Base-by-base conservation (phyloP, 257 asterid species). In the Solanum chmielewskii region DNA sequence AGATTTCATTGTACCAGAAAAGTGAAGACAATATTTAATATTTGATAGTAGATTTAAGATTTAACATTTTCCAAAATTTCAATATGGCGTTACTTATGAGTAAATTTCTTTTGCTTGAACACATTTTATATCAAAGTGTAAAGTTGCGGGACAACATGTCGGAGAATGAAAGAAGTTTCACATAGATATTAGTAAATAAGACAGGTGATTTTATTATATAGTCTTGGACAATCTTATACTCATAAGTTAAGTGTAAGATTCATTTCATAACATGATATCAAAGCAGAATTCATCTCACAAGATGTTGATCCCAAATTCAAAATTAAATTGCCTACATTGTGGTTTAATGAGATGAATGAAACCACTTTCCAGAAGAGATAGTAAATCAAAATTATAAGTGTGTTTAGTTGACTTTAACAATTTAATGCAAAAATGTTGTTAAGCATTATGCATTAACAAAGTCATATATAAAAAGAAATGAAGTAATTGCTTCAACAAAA, bases 1-100 rank as follows among this genome's bases (percentile, higher is more conserved):
- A 9, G 89, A 59, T 42, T 41, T 68, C 89, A 71, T 89, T 89
- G 49, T 69, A 84, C 68, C 88, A 45, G 64, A n/a, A 78, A 78
- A 78, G 27, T 27, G 27, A 45, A 80, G 84, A 47, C 84, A 47
- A 47, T 25, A 80, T 45, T 27, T 33, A 33, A 3, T 33, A 33
- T 33, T 33, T 33, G 35, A 33, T 33, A 4, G 5, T 33, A 0
- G 35, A 33, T 3, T 33, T 33, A 33, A 33, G 35, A 33, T 33
- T 33, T 33, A 33, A 33, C 35, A 33, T 33, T 33, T 33, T 33
- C 35, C 35, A 33, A 33, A 33, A 33, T 41, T 12, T 12, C 59
- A 75, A 41, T 39, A 23, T 41, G 59, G 35, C 11, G 21, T 76
- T 41, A 49, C 42, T 23, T 42, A 3, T 41, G 33, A 25, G 18